These are phyloP conservation scores for Boletus sp. DNA, from an alignment of 768 basidiomycete genomes.

Conservation along the genomic window DNA sequence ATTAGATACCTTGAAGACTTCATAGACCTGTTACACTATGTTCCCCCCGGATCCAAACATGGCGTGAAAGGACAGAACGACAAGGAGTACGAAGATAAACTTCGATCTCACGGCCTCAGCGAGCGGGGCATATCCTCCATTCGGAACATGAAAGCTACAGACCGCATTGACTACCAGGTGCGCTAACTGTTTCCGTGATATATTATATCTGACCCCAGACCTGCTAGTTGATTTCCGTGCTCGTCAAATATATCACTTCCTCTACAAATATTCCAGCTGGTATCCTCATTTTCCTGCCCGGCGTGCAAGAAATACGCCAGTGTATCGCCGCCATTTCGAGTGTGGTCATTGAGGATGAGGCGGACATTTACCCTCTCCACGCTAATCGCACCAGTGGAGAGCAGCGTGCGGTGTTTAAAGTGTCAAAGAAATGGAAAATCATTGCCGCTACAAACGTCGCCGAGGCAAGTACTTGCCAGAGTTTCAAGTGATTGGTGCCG, in stretches of 20 bases:
- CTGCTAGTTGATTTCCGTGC: conserved; percentile 60
- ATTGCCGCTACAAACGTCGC: conserved; percentile 91
- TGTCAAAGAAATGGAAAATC: conserved; percentile 70
- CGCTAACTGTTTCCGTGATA: background rate
- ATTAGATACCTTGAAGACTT: conserved; percentile 84
- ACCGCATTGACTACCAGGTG: conserved; percentile 75
- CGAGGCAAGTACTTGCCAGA: conserved; percentile 50
- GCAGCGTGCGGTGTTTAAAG: conserved; percentile 73
- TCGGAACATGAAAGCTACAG: conserved; percentile 56
- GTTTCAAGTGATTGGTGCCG: background rate
- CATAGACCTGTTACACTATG: conserved; percentile 56
- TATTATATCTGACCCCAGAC: background rate
- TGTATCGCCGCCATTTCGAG: conserved; percentile 62
- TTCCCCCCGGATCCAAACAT: conserved; percentile 42
- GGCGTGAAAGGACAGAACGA: conserved; percentile 24
- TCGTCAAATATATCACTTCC: conserved; percentile 61
- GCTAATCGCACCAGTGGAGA: conserved; percentile 86
- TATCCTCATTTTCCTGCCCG: conserved; percentile 87
- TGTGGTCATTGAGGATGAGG: conserved; percentile 31
- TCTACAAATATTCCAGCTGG: conserved; percentile 51
- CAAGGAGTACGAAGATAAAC: conserved; percentile 47
- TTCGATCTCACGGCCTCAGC: conserved; percentile 53
- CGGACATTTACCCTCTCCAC: conserved; percentile 75
- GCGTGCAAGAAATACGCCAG: conserved; percentile 82
- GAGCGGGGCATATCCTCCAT: conserved; percentile 51